Conservation (phyloP, 352 stramenopile genomes). For the Globisporangium heterothallicum region DNA sequence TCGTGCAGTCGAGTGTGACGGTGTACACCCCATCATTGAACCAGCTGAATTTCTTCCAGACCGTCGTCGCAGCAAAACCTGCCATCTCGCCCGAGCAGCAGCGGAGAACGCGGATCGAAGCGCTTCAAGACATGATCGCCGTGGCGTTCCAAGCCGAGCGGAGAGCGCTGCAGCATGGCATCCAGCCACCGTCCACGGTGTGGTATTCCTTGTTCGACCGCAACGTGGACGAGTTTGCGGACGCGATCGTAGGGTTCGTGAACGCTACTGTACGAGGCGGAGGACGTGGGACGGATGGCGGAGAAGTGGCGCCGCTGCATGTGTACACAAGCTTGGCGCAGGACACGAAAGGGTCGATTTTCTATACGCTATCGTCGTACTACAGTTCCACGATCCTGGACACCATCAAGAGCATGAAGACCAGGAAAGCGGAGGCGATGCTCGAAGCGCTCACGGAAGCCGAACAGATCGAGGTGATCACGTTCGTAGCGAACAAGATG, state of each 20-base stretch:
- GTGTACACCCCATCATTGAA: constrained; percentile 50
- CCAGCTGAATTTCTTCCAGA: constrained; percentile 18
- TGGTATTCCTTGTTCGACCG: constrained; percentile 56
- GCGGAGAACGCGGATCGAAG: constrained; percentile 22
- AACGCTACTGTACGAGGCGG: constrained; percentile 25
- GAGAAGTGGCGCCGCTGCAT: constrained; percentile 12
- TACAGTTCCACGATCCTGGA: constrained; percentile 30
- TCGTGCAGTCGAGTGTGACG: constrained; percentile 49
- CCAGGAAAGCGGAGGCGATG: constrained; percentile 17
- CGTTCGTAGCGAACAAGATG: constrained; percentile 18
- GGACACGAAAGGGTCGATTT: constrained; percentile 16
- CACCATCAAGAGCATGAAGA: constrained; percentile 22
- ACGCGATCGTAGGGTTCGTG: constrained; percentile 39
- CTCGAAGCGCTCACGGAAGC: constrained; percentile 25
- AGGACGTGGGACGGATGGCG: too few relatives aligned
- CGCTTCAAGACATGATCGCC: constrained; percentile 25
- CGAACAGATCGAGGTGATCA: constrained; percentile 31
- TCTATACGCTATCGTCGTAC: constrained; percentile 34
- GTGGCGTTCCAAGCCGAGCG: constrained; percentile 40
- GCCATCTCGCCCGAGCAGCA: constrained; percentile 11
- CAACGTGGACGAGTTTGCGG: constrained; percentile 45
- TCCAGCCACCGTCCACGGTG: constrained; percentile 50
- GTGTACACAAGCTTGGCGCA: constrained; percentile 32
- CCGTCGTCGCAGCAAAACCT: constrained; percentile 16
- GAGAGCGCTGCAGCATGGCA: constrained; percentile 29